These are phyloP conservation scores for Thielaviopsis punctulata DNA, from an alignment of 2,329 filamentous ascomycete genomes.

Conservation along the genomic window DNA sequence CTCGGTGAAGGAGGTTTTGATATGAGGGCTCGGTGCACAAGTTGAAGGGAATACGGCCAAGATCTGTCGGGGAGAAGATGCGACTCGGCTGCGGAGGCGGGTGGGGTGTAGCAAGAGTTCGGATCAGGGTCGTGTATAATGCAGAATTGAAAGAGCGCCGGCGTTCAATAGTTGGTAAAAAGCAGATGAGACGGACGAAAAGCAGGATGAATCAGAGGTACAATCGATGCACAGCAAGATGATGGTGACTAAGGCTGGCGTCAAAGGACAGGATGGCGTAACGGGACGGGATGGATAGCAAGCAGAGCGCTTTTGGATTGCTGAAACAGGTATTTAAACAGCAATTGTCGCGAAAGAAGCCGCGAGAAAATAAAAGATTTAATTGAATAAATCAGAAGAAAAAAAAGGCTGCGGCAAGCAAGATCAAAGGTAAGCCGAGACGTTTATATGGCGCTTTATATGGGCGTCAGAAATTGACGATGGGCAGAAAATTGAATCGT, in stretches of 20 bases:
- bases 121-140: no score
- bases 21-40: not conserved
- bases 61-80: no score
- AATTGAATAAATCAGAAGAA: not conserved
- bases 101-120: not conserved
- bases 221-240: not conserved
- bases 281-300: not conserved
- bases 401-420: not conserved
- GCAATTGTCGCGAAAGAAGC: not conserved
- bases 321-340: not conserved
- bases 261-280: not conserved
- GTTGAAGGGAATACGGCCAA: no score
- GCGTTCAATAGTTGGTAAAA: not conserved
- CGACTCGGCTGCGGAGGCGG: not conserved
- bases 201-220: not conserved
- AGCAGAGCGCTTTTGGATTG: not conserved
- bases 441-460: no score
- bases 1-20: no score
- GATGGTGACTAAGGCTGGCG: not conserved
- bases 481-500: not conserved
- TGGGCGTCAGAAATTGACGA: no score
- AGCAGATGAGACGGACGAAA: not conserved
- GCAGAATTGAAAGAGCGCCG: not conserved
- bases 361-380: not conserved
- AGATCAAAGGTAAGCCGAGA: not conserved